Percentiles rank a stretch among this genome's conserved stretches.
Conservation (phyloP, 495 filamentous ascomycete species). For the Aspergillus conjunctus region DNA sequence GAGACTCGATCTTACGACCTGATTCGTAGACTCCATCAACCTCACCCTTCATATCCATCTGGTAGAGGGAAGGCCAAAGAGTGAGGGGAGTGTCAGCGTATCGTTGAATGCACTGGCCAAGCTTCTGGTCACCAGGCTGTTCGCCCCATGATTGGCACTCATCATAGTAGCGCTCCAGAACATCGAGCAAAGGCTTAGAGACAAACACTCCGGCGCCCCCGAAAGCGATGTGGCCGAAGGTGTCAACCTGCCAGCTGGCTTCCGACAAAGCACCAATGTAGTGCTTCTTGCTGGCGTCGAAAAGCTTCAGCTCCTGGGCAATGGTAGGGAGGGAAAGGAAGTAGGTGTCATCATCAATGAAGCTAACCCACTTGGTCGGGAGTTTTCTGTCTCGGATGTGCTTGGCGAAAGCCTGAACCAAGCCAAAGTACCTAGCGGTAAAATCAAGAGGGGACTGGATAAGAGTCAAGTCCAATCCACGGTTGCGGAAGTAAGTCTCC, state of each 20-base stretch:
- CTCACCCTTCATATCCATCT: constrained; percentile 64
- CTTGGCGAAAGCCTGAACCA: constrained; percentile 59
- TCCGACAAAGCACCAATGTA: constrained; percentile 69
- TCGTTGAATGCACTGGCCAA: constrained; percentile 62
- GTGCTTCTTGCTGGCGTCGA: constrained; percentile 53
- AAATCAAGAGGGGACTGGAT: constrained; percentile 56
- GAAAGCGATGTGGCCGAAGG: constrained; percentile 66
- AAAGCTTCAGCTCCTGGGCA: constrained; percentile 52
- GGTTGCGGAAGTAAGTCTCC: constrained; percentile 50
- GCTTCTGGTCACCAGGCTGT: constrained; percentile 60
- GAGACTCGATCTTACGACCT: constrained; percentile 55
- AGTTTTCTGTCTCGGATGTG: constrained; percentile 49
- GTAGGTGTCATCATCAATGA: constrained; percentile 77
- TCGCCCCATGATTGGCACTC: constrained; percentile 55
- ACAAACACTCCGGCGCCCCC: constrained; percentile 72
- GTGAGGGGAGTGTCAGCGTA: constrained; percentile 59
- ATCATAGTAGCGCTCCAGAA: constrained; percentile 55
- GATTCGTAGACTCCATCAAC: constrained; percentile 65
- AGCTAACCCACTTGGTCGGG: constrained; percentile 62
- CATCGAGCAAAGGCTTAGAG: constrained; percentile 57
- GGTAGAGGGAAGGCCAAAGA: constrained; percentile 59
- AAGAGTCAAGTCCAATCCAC: constrained; percentile 58
- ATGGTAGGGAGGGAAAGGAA: constrained; percentile 62
- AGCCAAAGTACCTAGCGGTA: constrained; percentile 64
- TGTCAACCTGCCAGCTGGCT: constrained; percentile 58